phyloP scores from a whole-genome alignment of 116 monocot species.

The Iris pallida region DNA sequence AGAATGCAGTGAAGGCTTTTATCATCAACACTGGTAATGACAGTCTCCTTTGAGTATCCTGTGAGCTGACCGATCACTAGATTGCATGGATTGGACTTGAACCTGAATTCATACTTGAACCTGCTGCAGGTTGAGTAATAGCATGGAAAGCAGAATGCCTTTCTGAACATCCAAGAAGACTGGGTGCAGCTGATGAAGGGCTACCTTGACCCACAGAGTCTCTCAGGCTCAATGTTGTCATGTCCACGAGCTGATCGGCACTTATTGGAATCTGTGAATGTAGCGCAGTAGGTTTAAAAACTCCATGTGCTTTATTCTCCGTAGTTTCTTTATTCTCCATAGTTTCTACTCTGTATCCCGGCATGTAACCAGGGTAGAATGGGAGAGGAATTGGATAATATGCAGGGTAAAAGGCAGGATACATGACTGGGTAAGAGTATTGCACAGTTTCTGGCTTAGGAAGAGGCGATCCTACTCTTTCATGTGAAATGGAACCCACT shows the following conservation, averaged over 20 bases:
- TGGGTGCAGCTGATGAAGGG: slow-evolving; percentile 22
- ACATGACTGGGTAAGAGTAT: slow-evolving; percentile 28
- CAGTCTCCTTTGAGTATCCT: too few relatives aligned
- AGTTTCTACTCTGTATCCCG: slow-evolving; percentile 9
- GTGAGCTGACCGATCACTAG: neutral
- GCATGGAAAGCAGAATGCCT: slow-evolving; percentile 71
- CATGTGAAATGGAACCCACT: slow-evolving; percentile 33
- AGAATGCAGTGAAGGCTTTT: neutral
- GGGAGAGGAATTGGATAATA: slow-evolving; percentile 30
- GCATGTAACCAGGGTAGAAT: slow-evolving; percentile 8
- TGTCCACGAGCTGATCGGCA: slow-evolving; percentile 39
- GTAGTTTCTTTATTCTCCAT: slow-evolving; percentile 6
- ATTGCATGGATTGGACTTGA: slow-evolving; percentile 25
- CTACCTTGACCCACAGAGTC: slow-evolving; percentile 22
- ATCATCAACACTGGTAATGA: neutral
- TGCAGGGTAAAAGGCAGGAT: slow-evolving; percentile 33
- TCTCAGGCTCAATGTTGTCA: slow-evolving; percentile 38
- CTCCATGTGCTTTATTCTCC: slow-evolving; percentile 21
- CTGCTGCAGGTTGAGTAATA: slow-evolving; percentile 12
- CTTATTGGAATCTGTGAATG: slow-evolving; percentile 40
- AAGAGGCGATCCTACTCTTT: slow-evolving; percentile 7
- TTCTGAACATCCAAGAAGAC: slow-evolving; percentile 22
- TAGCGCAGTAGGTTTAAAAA: slow-evolving; percentile 45
- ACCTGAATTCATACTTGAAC: slow-evolving; percentile 18
- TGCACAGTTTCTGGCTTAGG: slow-evolving; percentile 25